Conservation (phyloP, 2,329 filamentous ascomycete genomes). For the Gnomoniopsis smithogilvyi region DNA sequence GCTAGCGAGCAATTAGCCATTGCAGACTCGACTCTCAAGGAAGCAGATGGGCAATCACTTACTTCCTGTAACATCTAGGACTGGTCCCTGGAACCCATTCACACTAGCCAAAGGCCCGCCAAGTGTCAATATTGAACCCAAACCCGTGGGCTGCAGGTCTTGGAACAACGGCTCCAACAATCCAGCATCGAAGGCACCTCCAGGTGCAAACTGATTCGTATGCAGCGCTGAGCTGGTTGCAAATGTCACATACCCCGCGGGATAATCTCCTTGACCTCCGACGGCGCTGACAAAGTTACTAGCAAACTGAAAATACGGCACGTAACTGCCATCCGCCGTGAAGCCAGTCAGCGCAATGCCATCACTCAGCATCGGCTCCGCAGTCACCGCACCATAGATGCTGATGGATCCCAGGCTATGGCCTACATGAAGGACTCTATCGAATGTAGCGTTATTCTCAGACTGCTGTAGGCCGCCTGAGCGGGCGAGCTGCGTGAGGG, state of each 20-base stretch:
- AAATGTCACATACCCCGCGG: not conserved
- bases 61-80: not conserved
- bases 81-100: not conserved
- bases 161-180: not conserved
- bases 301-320: not conserved
- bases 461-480: not conserved
- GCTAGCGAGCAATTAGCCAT: not conserved
- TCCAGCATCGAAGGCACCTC: not conserved
- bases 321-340: not conserved
- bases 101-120: not conserved
- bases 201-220: not conserved
- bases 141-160: not conserved
- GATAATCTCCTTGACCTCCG: not conserved
- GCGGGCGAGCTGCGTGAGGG: not conserved
- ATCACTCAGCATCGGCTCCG: not conserved
- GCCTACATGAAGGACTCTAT: not conserved
- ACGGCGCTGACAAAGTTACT: not conserved
- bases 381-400: not conserved
- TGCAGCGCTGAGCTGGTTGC: not conserved
- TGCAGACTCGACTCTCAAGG: not conserved
- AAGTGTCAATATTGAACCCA: not conserved
- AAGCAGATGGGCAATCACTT: not conserved
- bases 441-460: not conserved
- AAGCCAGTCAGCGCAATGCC: not conserved
- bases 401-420: not conserved